phyloP scores from a whole-genome alignment of 305 asterid species.

The Ruellia speciosa region DNA sequence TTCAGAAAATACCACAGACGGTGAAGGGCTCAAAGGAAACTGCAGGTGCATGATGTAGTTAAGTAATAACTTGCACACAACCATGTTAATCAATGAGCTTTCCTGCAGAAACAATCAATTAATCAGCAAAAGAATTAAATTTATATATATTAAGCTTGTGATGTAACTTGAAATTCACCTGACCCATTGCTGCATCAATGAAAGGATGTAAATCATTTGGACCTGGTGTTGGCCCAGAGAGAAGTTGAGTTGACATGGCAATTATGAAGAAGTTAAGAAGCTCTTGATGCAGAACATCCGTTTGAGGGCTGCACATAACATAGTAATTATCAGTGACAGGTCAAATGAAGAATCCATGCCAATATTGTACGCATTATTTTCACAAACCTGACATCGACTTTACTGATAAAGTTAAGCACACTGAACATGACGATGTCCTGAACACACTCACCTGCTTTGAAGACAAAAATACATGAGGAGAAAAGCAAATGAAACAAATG shows the following conservation, averaged over 20 bases:
- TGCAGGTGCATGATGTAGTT: constrained; percentile 49
- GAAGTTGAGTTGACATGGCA: constrained; percentile 89
- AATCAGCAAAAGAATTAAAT: constrained; percentile 11
- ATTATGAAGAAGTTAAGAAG: constrained; percentile 76
- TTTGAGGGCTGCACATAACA: constrained; percentile 42
- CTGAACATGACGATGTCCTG: constrained; percentile 39
- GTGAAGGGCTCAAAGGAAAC: constrained; percentile 36
- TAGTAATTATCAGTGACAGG: constrained; percentile 12
- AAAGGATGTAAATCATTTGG: constrained; percentile 80
- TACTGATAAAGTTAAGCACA: constrained; percentile 46
- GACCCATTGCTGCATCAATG: constrained; percentile 75
- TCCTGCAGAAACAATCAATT: constrained; percentile 48
- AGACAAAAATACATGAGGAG: constrained; percentile 5
- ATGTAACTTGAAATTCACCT: constrained; percentile 38
- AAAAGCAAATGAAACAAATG: background rate
- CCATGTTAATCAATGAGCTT: constrained; percentile 54
- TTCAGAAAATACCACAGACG: constrained; percentile 39
- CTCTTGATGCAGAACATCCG: constrained; percentile 73
- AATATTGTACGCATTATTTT: constrained; percentile 11
- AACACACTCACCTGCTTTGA: constrained; percentile 34
- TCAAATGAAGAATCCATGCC: constrained; percentile 16
- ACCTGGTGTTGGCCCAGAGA: constrained; percentile 81
- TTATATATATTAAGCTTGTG: constrained; percentile 10
- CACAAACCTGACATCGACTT: constrained; percentile 53
- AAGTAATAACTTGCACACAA: constrained; percentile 56